Conservation (phyloP, 345 rosid genomes). For the Pistacia vera region DNA sequence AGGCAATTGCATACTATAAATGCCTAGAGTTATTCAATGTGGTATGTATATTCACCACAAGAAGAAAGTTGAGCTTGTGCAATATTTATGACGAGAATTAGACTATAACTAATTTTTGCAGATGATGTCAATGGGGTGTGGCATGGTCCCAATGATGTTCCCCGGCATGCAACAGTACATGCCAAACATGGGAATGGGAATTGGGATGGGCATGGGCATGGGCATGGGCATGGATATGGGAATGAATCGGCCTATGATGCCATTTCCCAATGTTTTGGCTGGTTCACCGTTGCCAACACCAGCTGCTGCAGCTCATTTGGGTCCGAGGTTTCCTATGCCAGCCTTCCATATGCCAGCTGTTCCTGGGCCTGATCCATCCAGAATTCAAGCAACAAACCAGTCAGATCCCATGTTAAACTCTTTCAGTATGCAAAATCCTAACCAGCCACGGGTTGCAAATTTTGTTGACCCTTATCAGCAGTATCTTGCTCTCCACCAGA, state of each 20-base stretch:
- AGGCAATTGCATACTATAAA: background rate
- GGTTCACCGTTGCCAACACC: conserved; percentile 56
- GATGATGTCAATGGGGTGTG: conserved; percentile 93
- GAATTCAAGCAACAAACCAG: conserved; percentile 45
- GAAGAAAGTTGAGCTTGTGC: conserved; percentile 2
- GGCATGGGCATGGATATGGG: conserved; percentile 43
- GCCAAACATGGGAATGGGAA: conserved; percentile 69
- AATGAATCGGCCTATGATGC: conserved; percentile 65
- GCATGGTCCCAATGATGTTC: conserved; percentile 79
- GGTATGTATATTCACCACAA: background rate
- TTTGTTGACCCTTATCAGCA: conserved; percentile 76
- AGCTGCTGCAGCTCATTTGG: conserved; percentile 56
- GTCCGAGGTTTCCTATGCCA: conserved; percentile 60
- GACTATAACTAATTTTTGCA: conserved; percentile 33
- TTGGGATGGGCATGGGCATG: conserved; percentile 57
- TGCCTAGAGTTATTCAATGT: background rate
- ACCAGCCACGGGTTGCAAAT: conserved; percentile 40
- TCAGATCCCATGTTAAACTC: conserved; percentile 44
- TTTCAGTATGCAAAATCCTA: conserved; percentile 41
- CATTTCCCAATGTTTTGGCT: conserved; percentile 70
- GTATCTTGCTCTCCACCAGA: conserved; percentile 52
- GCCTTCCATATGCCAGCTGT: conserved; percentile 59
- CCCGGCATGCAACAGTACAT: conserved; percentile 64
- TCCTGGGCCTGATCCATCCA: conserved; percentile 57
- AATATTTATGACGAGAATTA: conserved; percentile 18